These are phyloP conservation scores for Amauroascus verrucosus DNA, from an alignment of 2,329 filamentous ascomycete genomes.

Conservation along the genomic window DNA sequence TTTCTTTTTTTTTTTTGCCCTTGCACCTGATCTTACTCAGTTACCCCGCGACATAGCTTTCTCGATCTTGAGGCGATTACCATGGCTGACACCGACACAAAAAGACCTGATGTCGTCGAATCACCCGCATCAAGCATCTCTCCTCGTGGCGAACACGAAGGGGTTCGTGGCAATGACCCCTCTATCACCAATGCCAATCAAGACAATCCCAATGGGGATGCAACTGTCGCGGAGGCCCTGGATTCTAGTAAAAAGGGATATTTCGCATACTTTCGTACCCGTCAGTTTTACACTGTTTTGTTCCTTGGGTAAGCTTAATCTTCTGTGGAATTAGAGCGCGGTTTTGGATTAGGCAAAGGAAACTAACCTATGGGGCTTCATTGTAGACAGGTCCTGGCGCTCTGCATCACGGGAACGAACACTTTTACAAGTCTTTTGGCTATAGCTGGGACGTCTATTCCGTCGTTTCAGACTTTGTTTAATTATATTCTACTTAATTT, in stretches of 20 bases:
- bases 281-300: slow-evolving; percentile 80
- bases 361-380: no score
- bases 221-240: slow-evolving; percentile 26
- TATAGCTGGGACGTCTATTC: slow-evolving; percentile 62
- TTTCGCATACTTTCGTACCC: slow-evolving; percentile 65
- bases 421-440: slow-evolving; percentile 74
- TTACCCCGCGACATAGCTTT: not conserved
- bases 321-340: no score
- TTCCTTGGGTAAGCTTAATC: slow-evolving; percentile 60
- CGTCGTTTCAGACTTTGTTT: slow-evolving; percentile 91
- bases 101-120: not conserved
- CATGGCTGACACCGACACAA: not conserved
- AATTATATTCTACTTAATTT: slow-evolving; percentile 78
- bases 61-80: no score
- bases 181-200: not conserved
- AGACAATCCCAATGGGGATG: not conserved
- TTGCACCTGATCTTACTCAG: not conserved
- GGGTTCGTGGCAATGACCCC: not conserved
- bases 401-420: slow-evolving; percentile 87
- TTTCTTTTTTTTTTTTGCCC: not conserved
- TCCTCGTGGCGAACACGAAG: not conserved
- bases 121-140: not conserved
- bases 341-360: no score
- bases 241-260: slow-evolving; percentile 39
- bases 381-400: slow-evolving; percentile 61